Evolutionary conservation across 176 grass and related monocot species (phyloP).

Genomic region (Avena atlantica): DNA sequence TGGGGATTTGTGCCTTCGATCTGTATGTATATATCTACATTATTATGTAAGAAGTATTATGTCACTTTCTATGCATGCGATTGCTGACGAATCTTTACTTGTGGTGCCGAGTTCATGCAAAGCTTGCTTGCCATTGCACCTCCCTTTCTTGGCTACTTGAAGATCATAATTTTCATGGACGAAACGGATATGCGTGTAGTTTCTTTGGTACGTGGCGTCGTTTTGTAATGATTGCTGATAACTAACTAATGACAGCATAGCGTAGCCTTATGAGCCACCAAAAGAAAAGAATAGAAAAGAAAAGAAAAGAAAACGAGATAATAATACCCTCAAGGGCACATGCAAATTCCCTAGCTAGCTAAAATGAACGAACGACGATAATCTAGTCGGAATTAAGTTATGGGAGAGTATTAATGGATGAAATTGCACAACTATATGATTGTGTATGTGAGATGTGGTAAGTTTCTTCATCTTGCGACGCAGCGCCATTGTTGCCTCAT

Average conservation of each 20-base stretch:
- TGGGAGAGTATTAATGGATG: neutral
- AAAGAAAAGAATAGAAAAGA: too few relatives aligned
- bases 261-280: constrained; percentile 6
- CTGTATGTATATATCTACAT: neutral
- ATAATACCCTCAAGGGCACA: neutral
- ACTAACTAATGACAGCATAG: constrained; percentile 41
- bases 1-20: too few relatives aligned
- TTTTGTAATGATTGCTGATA: constrained; percentile 37
- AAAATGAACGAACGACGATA: neutral
- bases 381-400: neutral
- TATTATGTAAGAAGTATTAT: neutral
- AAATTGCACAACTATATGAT: neutral
- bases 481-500: constrained; percentile 21
- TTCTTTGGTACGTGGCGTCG: constrained; percentile 1
- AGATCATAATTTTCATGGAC: constrained; percentile 18
- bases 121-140: neutral
- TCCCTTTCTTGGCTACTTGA: constrained; percentile 30
- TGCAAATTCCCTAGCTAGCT: neutral
- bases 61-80: neutral
- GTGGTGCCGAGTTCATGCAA: constrained; percentile 32
- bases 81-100: constrained; percentile 1
- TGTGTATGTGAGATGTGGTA: neutral
- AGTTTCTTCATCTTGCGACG: constrained; percentile 7
- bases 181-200: constrained; percentile 15
- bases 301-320: neutral